These are phyloP conservation scores for Corrigiola litoralis DNA, from an alignment of 179 eudicot genomes.

Conservation along the genomic window DNA sequence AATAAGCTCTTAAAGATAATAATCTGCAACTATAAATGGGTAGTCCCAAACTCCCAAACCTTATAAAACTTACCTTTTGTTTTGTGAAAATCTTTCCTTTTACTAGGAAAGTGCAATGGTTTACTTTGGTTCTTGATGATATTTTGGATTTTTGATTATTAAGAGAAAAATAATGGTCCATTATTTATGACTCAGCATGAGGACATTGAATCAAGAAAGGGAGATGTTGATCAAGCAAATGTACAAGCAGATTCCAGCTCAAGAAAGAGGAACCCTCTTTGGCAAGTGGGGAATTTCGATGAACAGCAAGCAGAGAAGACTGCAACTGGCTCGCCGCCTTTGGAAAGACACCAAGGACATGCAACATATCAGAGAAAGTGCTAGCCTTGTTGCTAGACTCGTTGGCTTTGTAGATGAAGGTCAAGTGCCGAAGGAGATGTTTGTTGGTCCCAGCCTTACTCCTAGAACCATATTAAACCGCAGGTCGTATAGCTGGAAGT, in stretches of 20 bases:
- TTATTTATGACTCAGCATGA: constrained; percentile 37
- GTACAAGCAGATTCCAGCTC: constrained; percentile 41
- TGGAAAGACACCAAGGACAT: constrained; percentile 69
- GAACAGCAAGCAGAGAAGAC: constrained; percentile 62
- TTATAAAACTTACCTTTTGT: too few relatives aligned
- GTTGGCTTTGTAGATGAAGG: constrained; percentile 51
- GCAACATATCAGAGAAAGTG: constrained; percentile 64
- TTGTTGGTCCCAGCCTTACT: constrained; percentile 61
- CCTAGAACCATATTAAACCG: constrained; percentile 35
- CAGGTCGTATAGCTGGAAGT: constrained; percentile 51
- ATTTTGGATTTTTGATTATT: too few relatives aligned
- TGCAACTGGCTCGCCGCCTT: constrained; percentile 41
- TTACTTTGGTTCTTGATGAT: too few relatives aligned
- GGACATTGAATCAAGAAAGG: constrained; percentile 65
- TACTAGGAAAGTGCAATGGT: too few relatives aligned
- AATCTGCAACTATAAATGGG: too few relatives aligned
- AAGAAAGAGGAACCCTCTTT: constrained; percentile 53
- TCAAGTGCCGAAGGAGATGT: constrained; percentile 65
- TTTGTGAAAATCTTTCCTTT: too few relatives aligned
- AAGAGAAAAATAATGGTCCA: not conserved
- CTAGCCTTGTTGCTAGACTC: constrained; percentile 59
- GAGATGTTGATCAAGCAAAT: constrained; percentile 58
- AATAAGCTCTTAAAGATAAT: too few relatives aligned
- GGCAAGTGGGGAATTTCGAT: constrained; percentile 63
- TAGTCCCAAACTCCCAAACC: too few relatives aligned